These are phyloP conservation scores for Lipomyces lipofer DNA, from an alignment of 805 yeast species.

Conservation along the genomic window DNA sequence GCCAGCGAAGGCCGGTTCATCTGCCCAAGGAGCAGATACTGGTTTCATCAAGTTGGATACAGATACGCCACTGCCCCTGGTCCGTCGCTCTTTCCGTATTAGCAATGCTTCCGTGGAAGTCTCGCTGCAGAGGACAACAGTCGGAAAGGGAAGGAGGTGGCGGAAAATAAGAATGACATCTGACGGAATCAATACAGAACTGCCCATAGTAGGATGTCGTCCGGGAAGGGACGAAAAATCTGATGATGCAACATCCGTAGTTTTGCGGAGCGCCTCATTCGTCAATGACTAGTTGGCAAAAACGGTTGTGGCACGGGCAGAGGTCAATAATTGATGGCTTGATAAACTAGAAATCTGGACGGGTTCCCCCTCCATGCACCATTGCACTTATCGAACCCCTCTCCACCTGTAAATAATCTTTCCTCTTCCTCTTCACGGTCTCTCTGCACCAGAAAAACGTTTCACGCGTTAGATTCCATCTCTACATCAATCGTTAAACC, in stretches of 20 bases:
- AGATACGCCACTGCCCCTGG: constrained; percentile 3
- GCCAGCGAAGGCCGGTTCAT: background rate
- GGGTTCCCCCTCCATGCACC: constrained; percentile 3
- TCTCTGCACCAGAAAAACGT: constrained; percentile 1
- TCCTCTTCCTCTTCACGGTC: constrained; percentile 1
- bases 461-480: constrained; percentile 1
- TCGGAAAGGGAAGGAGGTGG: constrained; percentile 1
- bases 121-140: constrained; percentile 1
- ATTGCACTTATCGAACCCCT: constrained; percentile 1
- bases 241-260: constrained; percentile 1
- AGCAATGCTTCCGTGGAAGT: constrained; percentile 1
- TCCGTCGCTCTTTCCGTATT: constrained; percentile 4
- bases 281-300: constrained; percentile 2
- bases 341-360: constrained; percentile 1
- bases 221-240: background rate
- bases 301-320: constrained; percentile 2
- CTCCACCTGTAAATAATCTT: constrained; percentile 2
- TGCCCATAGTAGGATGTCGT: background rate
- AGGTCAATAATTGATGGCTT: constrained; percentile 3
- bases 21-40: constrained; percentile 1
- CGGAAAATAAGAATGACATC: constrained; percentile 1
- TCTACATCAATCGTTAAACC: constrained; percentile 2
- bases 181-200: constrained; percentile 3
- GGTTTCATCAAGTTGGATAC: constrained; percentile 4
- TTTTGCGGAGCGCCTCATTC: background rate